Percentiles rank a stretch among this genome's conserved stretches.
phyloP scores from a whole-genome alignment of 495 filamentous ascomycete species.

The Pyrenopolyporus hunteri region DNA sequence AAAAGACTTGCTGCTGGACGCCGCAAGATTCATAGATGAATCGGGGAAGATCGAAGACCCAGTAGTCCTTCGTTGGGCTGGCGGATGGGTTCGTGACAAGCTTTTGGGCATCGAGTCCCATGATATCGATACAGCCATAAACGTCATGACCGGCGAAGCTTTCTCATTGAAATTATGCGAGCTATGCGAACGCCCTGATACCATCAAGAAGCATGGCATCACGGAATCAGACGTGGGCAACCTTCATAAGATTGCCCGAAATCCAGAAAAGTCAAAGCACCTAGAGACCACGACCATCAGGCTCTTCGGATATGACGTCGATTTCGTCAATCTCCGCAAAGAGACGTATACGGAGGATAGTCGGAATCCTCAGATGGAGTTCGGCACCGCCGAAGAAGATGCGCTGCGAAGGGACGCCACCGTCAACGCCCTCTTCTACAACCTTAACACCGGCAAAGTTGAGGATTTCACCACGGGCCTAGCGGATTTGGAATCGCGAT shows the following conservation, averaged over 20 bases:
- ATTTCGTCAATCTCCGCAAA: conserved; percentile 92
- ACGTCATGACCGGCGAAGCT: conserved; percentile 87
- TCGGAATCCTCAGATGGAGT: conserved; percentile 90
- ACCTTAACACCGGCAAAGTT: conserved; percentile 73
- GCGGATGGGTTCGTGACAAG: conserved; percentile 99
- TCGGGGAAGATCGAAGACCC: conserved; percentile 54
- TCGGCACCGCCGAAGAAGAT: conserved; percentile 90
- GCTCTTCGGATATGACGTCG: conserved; percentile 86
- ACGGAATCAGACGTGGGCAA: conserved; percentile 63
- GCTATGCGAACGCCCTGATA: conserved; percentile 57
- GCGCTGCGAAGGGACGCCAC: conserved; percentile 90
- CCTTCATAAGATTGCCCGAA: conserved; percentile 79
- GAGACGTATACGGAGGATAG: conserved; percentile 87
- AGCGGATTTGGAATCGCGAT: conserved; percentile 69
- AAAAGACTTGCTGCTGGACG: conserved; percentile 73
- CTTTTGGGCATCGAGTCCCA: conserved; percentile 79
- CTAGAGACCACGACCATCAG: conserved; percentile 88
- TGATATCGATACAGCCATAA: conserved; percentile 96
- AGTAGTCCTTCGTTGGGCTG: conserved; percentile 83
- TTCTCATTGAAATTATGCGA: conserved; percentile 70
- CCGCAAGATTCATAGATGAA: conserved; percentile 69
- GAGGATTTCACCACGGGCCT: conserved; percentile 89
- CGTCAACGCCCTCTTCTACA: conserved; percentile 96
- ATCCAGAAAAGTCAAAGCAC: conserved; percentile 98
- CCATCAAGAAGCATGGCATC: conserved; percentile 52